These are phyloP conservation scores for Bruguiera hainesii DNA, from an alignment of 441 rosid species.

Conservation along the genomic window DNA sequence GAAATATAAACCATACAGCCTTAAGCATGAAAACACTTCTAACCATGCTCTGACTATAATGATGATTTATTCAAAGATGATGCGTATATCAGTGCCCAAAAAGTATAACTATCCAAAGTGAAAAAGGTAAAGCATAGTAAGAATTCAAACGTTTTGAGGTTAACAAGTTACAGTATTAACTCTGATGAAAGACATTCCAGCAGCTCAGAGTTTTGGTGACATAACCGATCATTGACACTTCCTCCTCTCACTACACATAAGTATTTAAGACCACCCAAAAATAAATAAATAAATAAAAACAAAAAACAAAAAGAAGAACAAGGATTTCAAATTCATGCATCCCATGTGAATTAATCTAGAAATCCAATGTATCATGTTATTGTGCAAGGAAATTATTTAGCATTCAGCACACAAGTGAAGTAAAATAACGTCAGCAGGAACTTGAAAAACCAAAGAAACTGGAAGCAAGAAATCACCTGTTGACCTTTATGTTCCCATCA, in stretches of 20 bases:
- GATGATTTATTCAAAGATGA: not conserved
- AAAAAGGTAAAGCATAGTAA: not conserved
- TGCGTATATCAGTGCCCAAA: not conserved
- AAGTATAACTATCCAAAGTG: not conserved
- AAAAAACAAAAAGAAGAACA: too few relatives aligned
- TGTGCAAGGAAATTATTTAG: not conserved
- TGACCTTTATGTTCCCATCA: conserved; percentile 82
- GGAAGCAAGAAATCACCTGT: conserved; percentile 45
- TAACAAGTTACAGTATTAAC: not conserved
- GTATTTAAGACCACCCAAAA: not conserved
- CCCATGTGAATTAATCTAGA: not conserved
- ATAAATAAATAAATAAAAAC: too few relatives aligned
- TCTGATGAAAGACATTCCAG: not conserved
- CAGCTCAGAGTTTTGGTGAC: not conserved
- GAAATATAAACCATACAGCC: too few relatives aligned
- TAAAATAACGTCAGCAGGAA: not conserved
- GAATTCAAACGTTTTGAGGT: not conserved
- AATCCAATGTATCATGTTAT: not conserved
- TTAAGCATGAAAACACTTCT: not conserved
- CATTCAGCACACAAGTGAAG: not conserved
- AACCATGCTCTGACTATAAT: not conserved
- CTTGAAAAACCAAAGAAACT: not conserved
- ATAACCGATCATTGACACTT: too few relatives aligned
- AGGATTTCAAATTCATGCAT: not conserved
- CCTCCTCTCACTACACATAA: not conserved